phyloP scores from a whole-genome alignment of 371 early-diverging fungal species.

The Mortierella sp. region DNA sequence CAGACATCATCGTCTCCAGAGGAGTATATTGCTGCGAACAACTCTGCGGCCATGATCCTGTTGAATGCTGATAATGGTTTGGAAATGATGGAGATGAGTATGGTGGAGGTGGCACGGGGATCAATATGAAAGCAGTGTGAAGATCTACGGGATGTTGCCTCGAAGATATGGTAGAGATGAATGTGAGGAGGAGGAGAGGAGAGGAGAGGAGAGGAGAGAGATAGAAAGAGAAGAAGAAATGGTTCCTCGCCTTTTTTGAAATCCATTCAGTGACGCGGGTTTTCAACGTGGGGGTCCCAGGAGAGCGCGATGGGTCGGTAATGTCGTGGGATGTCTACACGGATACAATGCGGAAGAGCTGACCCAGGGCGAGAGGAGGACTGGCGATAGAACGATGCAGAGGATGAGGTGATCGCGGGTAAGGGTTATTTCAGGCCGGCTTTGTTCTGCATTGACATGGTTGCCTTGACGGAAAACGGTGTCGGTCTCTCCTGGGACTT shows the following conservation, averaged over 20 bases:
- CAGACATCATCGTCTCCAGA: constrained; percentile 2
- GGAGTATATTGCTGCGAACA: constrained; percentile 25
- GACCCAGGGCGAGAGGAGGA: background rate
- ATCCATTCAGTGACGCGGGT: background rate
- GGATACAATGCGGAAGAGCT: background rate
- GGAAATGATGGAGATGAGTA: no score
- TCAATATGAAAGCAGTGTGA: no score
- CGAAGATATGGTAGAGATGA: background rate
- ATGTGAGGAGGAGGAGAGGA: background rate
- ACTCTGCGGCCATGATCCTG: constrained; percentile 2
- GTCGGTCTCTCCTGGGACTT: constrained; percentile 11
- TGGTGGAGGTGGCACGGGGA: no score
- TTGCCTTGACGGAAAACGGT: background rate
- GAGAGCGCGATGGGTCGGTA: no score
- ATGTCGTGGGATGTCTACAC: background rate
- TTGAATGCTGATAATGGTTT: background rate
- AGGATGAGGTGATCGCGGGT: background rate
- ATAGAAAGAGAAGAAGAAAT: background rate
- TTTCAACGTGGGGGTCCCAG: background rate
- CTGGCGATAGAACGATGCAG: background rate
- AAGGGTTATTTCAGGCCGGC: no score
- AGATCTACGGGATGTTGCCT: background rate
- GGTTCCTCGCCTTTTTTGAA: constrained; percentile 8
- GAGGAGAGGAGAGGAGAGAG: background rate
- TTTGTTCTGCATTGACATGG: no score